phyloP scores from a whole-genome alignment of 1,284 basidiomycete species.

The Cystobasidiaceae sp. region DNA sequence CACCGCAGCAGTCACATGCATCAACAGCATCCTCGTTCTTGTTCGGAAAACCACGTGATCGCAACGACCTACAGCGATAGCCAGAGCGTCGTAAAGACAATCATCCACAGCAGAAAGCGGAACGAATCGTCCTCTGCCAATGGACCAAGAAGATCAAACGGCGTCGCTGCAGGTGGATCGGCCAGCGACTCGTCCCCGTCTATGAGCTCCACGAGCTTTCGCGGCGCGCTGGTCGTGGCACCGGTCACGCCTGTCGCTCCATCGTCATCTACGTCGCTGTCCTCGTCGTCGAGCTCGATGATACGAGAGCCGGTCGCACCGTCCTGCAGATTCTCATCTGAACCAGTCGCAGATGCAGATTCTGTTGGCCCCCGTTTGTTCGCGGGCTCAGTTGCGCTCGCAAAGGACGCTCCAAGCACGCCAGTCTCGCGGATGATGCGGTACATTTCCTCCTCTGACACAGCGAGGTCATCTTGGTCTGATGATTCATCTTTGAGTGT shows the following conservation, averaged over 20 bases:
- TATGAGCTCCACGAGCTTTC: slow-evolving; percentile 28
- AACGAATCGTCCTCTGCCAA: slow-evolving; percentile 3
- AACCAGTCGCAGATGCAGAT: too few relatives aligned
- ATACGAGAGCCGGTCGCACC: too few relatives aligned
- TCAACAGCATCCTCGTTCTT: not conserved
- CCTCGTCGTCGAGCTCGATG: too few relatives aligned
- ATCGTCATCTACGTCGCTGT: not conserved
- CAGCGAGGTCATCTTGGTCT: slow-evolving; percentile 12
- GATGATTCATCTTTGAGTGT: not conserved
- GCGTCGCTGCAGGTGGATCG: not conserved
- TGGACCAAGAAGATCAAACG: not conserved
- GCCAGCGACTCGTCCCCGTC: slow-evolving; percentile 17
- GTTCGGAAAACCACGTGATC: not conserved
- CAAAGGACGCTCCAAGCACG: not conserved
- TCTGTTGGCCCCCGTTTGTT: too few relatives aligned
- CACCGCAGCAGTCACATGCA: not conserved
- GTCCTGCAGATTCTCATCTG: too few relatives aligned
- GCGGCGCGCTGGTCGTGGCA: not conserved
- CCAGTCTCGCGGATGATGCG: slow-evolving; percentile 13
- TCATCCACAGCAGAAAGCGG: slow-evolving; percentile 5
- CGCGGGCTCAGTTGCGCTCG: not conserved
- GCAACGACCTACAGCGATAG: slow-evolving; percentile 13
- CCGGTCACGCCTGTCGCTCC: not conserved
- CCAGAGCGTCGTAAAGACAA: slow-evolving; percentile 27
- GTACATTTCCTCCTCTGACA: slow-evolving; percentile 30